Evolutionary conservation across 1,139 yeast species (phyloP).

Genomic region (Hansenula lynferdii): DNA sequence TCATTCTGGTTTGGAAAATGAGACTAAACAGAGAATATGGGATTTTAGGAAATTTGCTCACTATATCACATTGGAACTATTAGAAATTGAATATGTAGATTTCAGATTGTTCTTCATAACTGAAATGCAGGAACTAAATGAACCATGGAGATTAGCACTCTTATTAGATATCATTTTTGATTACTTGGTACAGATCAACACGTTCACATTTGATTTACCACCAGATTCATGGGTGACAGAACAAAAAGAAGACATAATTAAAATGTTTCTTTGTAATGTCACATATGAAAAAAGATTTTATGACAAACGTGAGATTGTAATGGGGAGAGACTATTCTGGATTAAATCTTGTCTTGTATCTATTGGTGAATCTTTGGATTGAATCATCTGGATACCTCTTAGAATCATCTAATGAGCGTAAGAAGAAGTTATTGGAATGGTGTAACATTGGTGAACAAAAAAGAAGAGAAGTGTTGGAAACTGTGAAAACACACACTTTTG

Average conservation of each 20-base stretch:
- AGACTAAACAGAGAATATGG: neutral
- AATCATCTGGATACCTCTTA: constrained; percentile 4
- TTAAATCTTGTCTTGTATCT: constrained; percentile 8
- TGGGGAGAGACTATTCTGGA: constrained; percentile 11
- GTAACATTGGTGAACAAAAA: constrained; percentile 13
- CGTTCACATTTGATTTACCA: constrained; percentile 2
- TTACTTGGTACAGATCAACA: constrained; percentile 8
- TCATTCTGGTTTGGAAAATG: neutral
- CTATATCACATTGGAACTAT: neutral
- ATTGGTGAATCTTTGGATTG: constrained; percentile 13
- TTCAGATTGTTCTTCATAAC: constrained; percentile 8
- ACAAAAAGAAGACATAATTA: neutral
- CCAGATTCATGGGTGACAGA: constrained; percentile 5
- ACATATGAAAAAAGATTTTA: constrained; percentile 10
- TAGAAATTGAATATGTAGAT: constrained; percentile 7
- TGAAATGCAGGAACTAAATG: constrained; percentile 3
- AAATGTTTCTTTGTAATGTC: constrained; percentile 9
- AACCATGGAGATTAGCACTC: constrained; percentile 6
- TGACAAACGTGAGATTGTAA: constrained; percentile 2
- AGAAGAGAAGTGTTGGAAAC: constrained; percentile 8
- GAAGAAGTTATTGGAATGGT: constrained; percentile 4
- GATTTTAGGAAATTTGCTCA: neutral
- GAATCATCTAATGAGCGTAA: neutral
- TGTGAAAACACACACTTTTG: neutral
- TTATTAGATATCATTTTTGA: constrained; percentile 3